Conservation (phyloP, 495 filamentous ascomycete genomes). For the Daldinia decipiens region DNA sequence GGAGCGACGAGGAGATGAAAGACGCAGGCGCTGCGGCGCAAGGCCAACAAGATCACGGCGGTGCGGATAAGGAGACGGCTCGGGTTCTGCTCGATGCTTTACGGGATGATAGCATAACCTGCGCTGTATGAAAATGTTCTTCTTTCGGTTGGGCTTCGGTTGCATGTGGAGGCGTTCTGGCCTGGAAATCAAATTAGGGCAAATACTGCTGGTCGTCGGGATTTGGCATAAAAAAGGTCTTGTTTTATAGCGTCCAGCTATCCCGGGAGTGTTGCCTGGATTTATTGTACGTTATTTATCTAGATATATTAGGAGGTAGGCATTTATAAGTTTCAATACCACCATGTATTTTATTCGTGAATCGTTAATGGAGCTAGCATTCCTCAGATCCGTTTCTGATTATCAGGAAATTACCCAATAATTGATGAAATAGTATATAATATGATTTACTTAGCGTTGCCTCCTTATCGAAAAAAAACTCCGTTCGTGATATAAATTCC, state of each 20-base stretch:
- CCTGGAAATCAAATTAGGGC: not conserved
- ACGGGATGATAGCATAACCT: conserved; percentile 34
- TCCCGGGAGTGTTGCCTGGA: conserved; percentile 37
- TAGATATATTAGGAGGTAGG: too few relatives aligned
- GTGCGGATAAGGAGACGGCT: conserved; percentile 43
- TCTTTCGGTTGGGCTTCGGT: conserved; percentile 1
- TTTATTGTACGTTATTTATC: not conserved
- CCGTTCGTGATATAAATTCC: too few relatives aligned
- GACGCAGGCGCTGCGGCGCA: conserved; percentile 10
- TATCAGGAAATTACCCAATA: too few relatives aligned
- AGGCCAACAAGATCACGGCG: not conserved
- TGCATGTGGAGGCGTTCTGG: conserved; percentile 19
- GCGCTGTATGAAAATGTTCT: conserved; percentile 21
- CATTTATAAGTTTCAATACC: not conserved
- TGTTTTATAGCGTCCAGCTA: not conserved
- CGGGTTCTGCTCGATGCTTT: conserved; percentile 43
- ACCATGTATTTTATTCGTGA: too few relatives aligned
- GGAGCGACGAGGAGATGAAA: conserved; percentile 41
- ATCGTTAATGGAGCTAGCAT: too few relatives aligned
- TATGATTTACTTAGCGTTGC: too few relatives aligned
- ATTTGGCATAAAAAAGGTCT: not conserved
- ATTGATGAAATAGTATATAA: too few relatives aligned
- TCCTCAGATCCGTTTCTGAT: too few relatives aligned
- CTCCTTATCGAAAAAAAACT: too few relatives aligned
- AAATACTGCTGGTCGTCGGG: not conserved